Percentiles rank a stretch among this genome's conserved stretches.
These are phyloP conservation scores for Cytospora chrysosperma DNA, from an alignment of 2,329 filamentous ascomycete genomes.

Conservation along the genomic window DNA sequence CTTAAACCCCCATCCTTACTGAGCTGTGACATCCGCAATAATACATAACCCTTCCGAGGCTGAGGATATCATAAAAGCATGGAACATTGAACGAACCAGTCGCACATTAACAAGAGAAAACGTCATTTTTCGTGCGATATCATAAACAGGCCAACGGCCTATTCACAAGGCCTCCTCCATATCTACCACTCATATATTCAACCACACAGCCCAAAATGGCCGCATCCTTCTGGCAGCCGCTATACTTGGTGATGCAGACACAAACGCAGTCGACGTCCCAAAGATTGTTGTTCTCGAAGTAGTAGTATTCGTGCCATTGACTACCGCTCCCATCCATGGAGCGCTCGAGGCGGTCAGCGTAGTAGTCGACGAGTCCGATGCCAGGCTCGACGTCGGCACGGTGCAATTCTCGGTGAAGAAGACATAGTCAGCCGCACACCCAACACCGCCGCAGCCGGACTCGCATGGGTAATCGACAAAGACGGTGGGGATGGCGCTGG, in stretches of 20 bases:
- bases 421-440: conserved; percentile 23
- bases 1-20: too few relatives aligned
- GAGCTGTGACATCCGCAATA: too few relatives aligned
- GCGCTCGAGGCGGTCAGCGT: not conserved
- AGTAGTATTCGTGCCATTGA: conserved; percentile 1
- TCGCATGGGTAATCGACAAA: conserved; percentile 25
- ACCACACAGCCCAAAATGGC: conserved; percentile 14
- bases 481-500: conserved; percentile 19
- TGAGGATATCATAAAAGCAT: too few relatives aligned
- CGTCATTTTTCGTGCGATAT: too few relatives aligned
- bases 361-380: not conserved
- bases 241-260: conserved; percentile 2
- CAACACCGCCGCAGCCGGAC: conserved; percentile 22
- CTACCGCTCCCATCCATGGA: not conserved
- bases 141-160: too few relatives aligned
- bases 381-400: not conserved
- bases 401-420: conserved; percentile 21
- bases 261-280: conserved; percentile 3
- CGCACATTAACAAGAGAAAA: too few relatives aligned
- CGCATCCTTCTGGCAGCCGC: conserved; percentile 14
- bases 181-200: not conserved
- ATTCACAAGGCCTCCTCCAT: not conserved
- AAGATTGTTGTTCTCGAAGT: not conserved
- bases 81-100: too few relatives aligned
- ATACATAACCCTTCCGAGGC: too few relatives aligned